These are phyloP conservation scores for Pascua guehoae DNA, from an alignment of 1,284 basidiomycete species.

Conservation along the genomic window DNA sequence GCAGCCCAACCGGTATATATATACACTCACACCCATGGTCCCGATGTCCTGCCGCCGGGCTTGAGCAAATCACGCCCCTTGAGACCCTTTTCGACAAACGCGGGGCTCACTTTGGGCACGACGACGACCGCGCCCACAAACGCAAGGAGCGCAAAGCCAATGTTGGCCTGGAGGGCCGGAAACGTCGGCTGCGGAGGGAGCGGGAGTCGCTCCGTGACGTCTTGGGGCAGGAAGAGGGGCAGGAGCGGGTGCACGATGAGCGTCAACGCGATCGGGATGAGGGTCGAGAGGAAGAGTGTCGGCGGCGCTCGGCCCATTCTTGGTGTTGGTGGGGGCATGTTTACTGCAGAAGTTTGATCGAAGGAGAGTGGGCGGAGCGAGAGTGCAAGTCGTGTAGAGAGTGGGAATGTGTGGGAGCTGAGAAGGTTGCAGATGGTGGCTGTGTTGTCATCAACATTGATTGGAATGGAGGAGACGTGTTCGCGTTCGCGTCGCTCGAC, in stretches of 20 bases:
- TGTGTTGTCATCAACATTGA: too few relatives aligned
- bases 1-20: too few relatives aligned
- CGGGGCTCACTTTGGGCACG: slow-evolving; percentile 67
- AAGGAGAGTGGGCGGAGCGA: too few relatives aligned
- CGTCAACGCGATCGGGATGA: slow-evolving; percentile 36
- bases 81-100: slow-evolving; percentile 70
- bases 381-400: too few relatives aligned
- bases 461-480: too few relatives aligned
- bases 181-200: slow-evolving; percentile 35
- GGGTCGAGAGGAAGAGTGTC: slow-evolving; percentile 28
- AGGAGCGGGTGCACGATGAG: slow-evolving; percentile 41
- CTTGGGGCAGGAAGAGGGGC: slow-evolving; percentile 28
- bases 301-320: slow-evolving; percentile 30
- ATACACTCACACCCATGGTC: slow-evolving; percentile 59
- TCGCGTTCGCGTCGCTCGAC: too few relatives aligned
- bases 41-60: slow-evolving; percentile 52
- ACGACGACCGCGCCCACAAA: slow-evolving; percentile 68
- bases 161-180: slow-evolving; percentile 55
- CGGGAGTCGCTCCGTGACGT: slow-evolving; percentile 22
- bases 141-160: slow-evolving; percentile 77
- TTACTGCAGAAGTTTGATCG: too few relatives aligned
- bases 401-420: too few relatives aligned
- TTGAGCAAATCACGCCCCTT: slow-evolving; percentile 80
- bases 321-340: background rate
- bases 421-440: too few relatives aligned